Evolutionary conservation across 1,284 basidiomycete genomes (phyloP).

Genomic region (Anthracocystis walkeri): DNA sequence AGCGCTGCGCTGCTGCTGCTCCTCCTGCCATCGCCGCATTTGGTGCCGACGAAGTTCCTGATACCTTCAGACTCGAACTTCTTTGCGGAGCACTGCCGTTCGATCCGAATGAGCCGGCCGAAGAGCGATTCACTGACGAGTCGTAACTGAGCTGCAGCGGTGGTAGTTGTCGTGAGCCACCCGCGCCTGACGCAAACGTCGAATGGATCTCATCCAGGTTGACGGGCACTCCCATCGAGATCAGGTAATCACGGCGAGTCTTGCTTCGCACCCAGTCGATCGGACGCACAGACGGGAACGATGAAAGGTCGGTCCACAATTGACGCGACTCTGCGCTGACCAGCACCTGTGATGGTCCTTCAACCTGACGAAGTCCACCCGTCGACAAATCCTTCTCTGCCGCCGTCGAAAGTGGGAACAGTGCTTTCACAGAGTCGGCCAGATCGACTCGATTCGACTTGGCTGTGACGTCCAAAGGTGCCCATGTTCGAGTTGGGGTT

Average conservation of each 20-base stretch:
- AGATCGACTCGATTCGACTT: conserved; percentile 31
- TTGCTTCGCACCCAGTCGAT: conserved; percentile 64
- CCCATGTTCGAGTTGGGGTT: conserved; percentile 24
- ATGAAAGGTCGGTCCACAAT: conserved; percentile 33
- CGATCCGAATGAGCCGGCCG: conserved; percentile 6
- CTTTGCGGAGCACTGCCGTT: conserved; percentile 14
- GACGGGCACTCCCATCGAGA: conserved; percentile 65
- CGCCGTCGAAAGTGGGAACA: conserved; percentile 35
- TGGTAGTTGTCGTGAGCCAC: conserved; percentile 40
- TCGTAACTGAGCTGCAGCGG: conserved; percentile 60
- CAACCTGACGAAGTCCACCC: conserved; percentile 52
- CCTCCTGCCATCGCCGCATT: conserved; percentile 1
- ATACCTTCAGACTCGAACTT: conserved; percentile 32
- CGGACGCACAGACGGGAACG: conserved; percentile 49
- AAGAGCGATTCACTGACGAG: conserved; percentile 12
- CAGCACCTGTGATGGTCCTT: conserved; percentile 57
- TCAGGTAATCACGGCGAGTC: conserved; percentile 63
- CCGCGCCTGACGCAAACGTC: conserved; percentile 27
- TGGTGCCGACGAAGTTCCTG: conserved; percentile 5
- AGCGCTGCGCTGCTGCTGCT: conserved; percentile 23
- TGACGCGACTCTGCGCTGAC: conserved; percentile 42
- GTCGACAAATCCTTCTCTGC: conserved; percentile 33
- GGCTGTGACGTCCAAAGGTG: conserved; percentile 28
- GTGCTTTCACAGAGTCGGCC: conserved; percentile 14
- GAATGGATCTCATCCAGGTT: conserved; percentile 66